A percentile compares a stretch with the other conserved stretches of the same genome.
Conservation (phyloP, 148 eudicot genomes). For the Rhododendron molle region DNA sequence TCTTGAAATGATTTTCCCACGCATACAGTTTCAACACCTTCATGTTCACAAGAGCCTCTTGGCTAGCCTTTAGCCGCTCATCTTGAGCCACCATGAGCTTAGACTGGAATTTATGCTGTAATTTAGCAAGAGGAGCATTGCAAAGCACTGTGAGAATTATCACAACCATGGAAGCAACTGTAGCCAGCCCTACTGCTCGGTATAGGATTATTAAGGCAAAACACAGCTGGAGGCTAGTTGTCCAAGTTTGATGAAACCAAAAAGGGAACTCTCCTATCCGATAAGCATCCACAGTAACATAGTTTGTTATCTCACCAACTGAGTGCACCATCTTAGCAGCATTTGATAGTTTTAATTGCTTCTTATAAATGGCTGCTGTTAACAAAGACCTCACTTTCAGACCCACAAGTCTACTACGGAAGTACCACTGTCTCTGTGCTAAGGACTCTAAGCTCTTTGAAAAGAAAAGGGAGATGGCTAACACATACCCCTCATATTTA, state of each 20-base stretch:
- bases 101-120: constrained; percentile 43
- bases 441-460: constrained; percentile 62
- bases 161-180: constrained; percentile 37
- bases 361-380: constrained; percentile 72
- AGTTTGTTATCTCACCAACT: constrained; percentile 68
- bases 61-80: constrained; percentile 42
- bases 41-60: constrained; percentile 75
- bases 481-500: constrained; percentile 55
- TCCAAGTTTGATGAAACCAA: constrained; percentile 70
- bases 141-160: constrained; percentile 58
- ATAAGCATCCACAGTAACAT: constrained; percentile 66
- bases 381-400: constrained; percentile 67
- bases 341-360: constrained; percentile 68
- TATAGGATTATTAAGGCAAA: constrained; percentile 39
- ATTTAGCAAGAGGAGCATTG: constrained; percentile 54
- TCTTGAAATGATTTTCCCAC: constrained; percentile 82
- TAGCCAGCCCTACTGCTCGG: constrained; percentile 40
- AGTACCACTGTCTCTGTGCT: constrained; percentile 81
- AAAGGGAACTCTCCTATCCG: constrained; percentile 79
- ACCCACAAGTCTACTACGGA: constrained; percentile 58
- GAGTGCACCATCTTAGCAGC: constrained; percentile 65
- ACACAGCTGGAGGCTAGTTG: constrained; percentile 53
- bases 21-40: constrained; percentile 84
- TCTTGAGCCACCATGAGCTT: constrained; percentile 56
- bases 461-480: constrained; percentile 58